Base-by-base conservation (phyloP, 495 filamentous ascomycete genomes). In the Chaetomium cochliodes region DNA sequence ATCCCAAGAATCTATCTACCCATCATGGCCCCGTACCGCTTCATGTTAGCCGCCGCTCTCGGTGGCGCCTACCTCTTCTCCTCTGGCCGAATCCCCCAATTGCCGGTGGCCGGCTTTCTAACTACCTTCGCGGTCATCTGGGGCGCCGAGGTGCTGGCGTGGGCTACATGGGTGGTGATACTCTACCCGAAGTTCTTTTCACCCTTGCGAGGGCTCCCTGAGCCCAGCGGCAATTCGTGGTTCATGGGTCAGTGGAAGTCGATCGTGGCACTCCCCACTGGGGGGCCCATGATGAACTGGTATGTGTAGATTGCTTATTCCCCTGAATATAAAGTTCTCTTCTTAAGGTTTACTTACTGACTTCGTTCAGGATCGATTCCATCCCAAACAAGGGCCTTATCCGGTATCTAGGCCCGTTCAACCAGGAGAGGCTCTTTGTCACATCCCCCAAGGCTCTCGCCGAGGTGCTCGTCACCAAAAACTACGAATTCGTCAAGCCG, bases 341-440 rank as follows among this genome's bases (percentile, higher is more conserved):
- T 9, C 33, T 15, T 39, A 22, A 28, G 33, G 33, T 8, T 8
- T 37, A 11, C 49, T 57, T 33, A 15, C 57, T 60, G 28, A 60
- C 30, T 7, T 15, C 13, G 5, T 60, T 0, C 67, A 84, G 83
- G 92, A 79, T 87, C 58, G 82, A 88, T 51, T 84, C 78, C 1
- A 79, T 96, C 37, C 90, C 91, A n/a, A 93, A 97, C 66, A 84
- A 93, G 52, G 93, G 93, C 11, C 72, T 97, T n/a, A 90, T 98
- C 53, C 83, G 87, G 33, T 93, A 96, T 72, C 79, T 84, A 15
- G 84, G 82, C 18, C 59, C 87, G 6, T 86, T 88, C 64, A 93
- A 96, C 69, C 62, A 79, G 7, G 91, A 96, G 70, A 82, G 92
- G 47, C 68, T 96, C 5, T 67, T 93, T 2, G 65, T 88, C 25